phyloP scores from a whole-genome alignment of 2,329 filamentous ascomycete species.

The Emericellopsis cladophorae region DNA sequence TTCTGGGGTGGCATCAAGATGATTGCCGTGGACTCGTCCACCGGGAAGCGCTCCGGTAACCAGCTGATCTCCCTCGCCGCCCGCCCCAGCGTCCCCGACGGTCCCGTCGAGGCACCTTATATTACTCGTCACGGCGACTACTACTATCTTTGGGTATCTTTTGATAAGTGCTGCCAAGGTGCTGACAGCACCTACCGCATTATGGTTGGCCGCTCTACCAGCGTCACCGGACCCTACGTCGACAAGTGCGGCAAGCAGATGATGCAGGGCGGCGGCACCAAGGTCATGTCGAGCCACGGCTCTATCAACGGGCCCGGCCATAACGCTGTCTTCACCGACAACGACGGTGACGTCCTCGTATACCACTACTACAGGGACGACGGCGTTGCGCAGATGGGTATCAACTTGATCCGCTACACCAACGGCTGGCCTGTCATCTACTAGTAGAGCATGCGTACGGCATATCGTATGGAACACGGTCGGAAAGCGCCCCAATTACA shows the following conservation, averaged over 20 bases:
- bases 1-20: conserved; percentile 19
- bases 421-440: conserved; percentile 16
- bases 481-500: too few species aligned
- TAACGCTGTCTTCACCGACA: conserved; percentile 16
- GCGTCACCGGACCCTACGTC: conserved; percentile 14
- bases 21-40: conserved; percentile 11
- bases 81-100: conserved; percentile 7
- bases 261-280: conserved; percentile 15
- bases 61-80: conserved; percentile 12
- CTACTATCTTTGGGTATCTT: conserved; percentile 19
- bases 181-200: conserved; percentile 15
- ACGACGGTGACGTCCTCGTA: conserved; percentile 15
- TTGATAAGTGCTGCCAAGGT: conserved; percentile 16
- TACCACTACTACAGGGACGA: conserved; percentile 16
- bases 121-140: conserved; percentile 13
- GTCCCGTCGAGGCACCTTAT: conserved; percentile 15
- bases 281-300: conserved; percentile 14
- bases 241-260: conserved; percentile 11
- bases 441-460: too few species aligned
- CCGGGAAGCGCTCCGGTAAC: conserved; percentile 10
- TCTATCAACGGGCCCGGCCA: conserved; percentile 16
- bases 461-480: too few species aligned
- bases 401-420: conserved; percentile 16
- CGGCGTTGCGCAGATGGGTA: conserved; percentile 12
- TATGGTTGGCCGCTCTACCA: conserved; percentile 17